Evolutionary conservation across 805 yeast genomes (phyloP).

Genomic region (Priceomyces castillae): DNA sequence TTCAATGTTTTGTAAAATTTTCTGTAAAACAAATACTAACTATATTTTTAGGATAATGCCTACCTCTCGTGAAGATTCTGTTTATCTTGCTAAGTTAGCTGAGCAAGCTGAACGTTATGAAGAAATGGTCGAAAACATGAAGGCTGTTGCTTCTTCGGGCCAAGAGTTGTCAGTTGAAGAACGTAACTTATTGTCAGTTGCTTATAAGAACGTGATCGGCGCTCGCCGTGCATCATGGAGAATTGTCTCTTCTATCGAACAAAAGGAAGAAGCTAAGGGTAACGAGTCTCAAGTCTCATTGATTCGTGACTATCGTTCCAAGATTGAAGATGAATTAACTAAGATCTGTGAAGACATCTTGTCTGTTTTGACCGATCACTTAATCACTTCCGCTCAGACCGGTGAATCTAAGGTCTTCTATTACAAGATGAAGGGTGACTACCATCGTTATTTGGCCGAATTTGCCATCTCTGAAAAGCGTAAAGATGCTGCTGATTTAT

Average conservation of each 20-base stretch:
- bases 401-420: slow-evolving; percentile 98
- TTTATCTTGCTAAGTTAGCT: slow-evolving; percentile 95
- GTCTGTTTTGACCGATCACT: slow-evolving; percentile 80
- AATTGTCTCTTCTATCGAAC: slow-evolving; percentile 96
- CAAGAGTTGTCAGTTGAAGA: slow-evolving; percentile 96
- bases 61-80: slow-evolving; percentile 94
- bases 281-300: slow-evolving; percentile 85
- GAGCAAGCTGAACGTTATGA: slow-evolving; percentile 99
- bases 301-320: slow-evolving; percentile 91
- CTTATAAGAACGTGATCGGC: slow-evolving; percentile 97
- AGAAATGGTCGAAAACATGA: slow-evolving; percentile 99
- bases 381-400: slow-evolving; percentile 90
- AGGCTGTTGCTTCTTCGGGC: slow-evolving; percentile 93
- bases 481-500: slow-evolving; percentile 86
- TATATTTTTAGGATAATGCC: slow-evolving; percentile 47
- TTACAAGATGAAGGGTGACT: slow-evolving; percentile 99
- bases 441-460: slow-evolving; percentile 98
- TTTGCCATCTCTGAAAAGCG: slow-evolving; percentile 90
- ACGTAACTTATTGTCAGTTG: slow-evolving; percentile 94
- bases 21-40: slow-evolving; percentile 7
- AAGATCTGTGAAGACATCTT: slow-evolving; percentile 93
- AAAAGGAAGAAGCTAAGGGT: slow-evolving; percentile 96
- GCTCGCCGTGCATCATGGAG: slow-evolving; percentile 99
- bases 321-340: slow-evolving; percentile 89
- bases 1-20: background rate